Percentiles rank a stretch among this genome's conserved stretches.
Conservation (phyloP, 306 rosid species). For the Vigna hirtella region DNA sequence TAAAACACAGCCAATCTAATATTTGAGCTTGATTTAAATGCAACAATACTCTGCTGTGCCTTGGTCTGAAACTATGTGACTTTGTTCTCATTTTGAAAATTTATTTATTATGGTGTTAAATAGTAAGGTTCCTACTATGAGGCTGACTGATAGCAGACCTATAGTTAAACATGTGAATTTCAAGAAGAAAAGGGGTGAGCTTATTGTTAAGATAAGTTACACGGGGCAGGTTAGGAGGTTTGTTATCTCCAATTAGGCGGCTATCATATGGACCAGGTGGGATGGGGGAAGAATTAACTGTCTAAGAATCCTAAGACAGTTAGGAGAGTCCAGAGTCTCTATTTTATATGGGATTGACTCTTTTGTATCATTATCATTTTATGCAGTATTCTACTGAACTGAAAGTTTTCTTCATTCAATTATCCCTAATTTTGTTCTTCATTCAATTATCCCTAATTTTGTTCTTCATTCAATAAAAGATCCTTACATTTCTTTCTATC, state of each 20-base stretch:
- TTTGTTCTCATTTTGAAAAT: neutral
- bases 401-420: neutral
- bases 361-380: neutral
- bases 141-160: neutral
- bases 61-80: neutral
- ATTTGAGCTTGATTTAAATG: conserved; percentile 19
- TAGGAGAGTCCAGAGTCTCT: neutral
- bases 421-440: neutral
- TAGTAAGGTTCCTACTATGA: neutral
- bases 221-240: neutral
- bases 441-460: neutral
- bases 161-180: neutral
- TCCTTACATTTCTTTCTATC: neutral
- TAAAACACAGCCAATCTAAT: neutral
- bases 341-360: neutral
- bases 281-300: neutral
- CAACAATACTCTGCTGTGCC: neutral
- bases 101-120: neutral
- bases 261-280: neutral
- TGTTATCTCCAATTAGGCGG: neutral
- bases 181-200: neutral
- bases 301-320: neutral
- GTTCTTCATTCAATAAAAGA: neutral
- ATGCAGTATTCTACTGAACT: neutral
- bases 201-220: neutral